phyloP scores from a whole-genome alignment of 148 eudicot species.

The Polygonum maritimum region DNA sequence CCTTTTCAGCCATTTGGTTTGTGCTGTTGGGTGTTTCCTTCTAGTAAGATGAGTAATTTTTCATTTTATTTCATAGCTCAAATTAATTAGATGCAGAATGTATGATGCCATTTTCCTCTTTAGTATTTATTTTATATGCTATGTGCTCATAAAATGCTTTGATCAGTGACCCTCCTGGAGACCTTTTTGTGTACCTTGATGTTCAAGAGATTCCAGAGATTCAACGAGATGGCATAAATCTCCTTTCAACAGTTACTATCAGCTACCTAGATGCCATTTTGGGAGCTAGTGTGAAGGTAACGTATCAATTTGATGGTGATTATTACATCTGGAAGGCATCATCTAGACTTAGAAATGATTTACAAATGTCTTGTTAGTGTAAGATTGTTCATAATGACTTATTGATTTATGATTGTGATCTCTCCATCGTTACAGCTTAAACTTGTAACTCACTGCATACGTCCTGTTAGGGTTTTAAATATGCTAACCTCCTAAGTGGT shows the following conservation, averaged over 20 bases:
- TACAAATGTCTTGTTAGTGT: background rate
- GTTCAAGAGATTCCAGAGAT: slow-evolving; percentile 85
- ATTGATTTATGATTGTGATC: background rate
- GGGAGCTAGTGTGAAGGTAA: slow-evolving; percentile 76
- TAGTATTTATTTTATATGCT: background rate
- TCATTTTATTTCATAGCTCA: background rate
- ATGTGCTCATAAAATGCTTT: background rate
- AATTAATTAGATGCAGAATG: background rate
- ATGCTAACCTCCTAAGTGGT: background rate
- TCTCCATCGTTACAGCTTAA: background rate
- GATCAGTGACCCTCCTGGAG: slow-evolving; percentile 88
- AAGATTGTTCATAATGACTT: background rate
- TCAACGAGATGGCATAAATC: slow-evolving; percentile 96
- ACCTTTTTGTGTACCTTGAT: slow-evolving; percentile 90
- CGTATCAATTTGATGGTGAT: background rate
- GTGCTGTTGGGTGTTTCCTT: background rate
- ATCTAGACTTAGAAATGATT: background rate
- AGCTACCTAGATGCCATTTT: slow-evolving; percentile 91
- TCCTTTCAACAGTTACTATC: slow-evolving; percentile 57
- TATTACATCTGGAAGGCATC: background rate
- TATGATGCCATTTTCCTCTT: background rate
- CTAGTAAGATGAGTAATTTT: background rate
- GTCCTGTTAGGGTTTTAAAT: background rate
- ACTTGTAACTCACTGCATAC: background rate
- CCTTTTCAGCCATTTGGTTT: background rate